Percentiles rank a stretch among this genome's conserved stretches.
These are phyloP conservation scores for Colletotrichum karsti DNA, from an alignment of 2,329 filamentous ascomycete species.

Conservation along the genomic window DNA sequence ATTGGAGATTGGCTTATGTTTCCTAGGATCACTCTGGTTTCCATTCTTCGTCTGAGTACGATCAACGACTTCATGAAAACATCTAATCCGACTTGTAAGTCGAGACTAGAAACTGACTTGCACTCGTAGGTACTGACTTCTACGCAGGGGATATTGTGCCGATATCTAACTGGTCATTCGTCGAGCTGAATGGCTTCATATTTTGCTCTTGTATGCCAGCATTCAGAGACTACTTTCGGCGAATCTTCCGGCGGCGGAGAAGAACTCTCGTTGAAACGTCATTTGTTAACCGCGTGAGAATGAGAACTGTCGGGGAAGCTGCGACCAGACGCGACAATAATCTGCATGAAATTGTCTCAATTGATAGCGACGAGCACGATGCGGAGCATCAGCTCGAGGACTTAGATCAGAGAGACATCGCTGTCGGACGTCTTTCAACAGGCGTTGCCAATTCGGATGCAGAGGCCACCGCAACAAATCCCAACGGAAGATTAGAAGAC, in stretches of 20 bases:
- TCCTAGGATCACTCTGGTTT: background rate
- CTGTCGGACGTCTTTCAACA: background rate
- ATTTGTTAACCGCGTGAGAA: background rate
- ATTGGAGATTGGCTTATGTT: background rate
- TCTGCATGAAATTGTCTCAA: background rate
- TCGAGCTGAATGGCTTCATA: slow-evolving; percentile 19
- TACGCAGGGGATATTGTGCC: slow-evolving; percentile 8
- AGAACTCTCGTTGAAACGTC: background rate
- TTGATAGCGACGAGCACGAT: background rate
- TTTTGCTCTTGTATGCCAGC: slow-evolving; percentile 25
- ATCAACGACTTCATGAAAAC: slow-evolving; percentile 23
- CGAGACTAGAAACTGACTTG: too few relatives aligned
- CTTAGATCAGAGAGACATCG: background rate
- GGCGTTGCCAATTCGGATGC: background rate
- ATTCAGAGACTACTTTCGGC: slow-evolving; percentile 16
- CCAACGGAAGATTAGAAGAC: background rate
- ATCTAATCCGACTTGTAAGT: slow-evolving; percentile 17
- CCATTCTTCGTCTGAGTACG: background rate
- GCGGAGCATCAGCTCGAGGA: background rate
- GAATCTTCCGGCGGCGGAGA: background rate
- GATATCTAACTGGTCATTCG: slow-evolving; percentile 22
- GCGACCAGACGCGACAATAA: background rate
- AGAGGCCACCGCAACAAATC: background rate
- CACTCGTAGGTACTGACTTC: background rate
- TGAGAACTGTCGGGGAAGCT: background rate